phyloP scores from a whole-genome alignment of 202 grass and related monocot genomes.

The Carex sylvatica region DNA sequence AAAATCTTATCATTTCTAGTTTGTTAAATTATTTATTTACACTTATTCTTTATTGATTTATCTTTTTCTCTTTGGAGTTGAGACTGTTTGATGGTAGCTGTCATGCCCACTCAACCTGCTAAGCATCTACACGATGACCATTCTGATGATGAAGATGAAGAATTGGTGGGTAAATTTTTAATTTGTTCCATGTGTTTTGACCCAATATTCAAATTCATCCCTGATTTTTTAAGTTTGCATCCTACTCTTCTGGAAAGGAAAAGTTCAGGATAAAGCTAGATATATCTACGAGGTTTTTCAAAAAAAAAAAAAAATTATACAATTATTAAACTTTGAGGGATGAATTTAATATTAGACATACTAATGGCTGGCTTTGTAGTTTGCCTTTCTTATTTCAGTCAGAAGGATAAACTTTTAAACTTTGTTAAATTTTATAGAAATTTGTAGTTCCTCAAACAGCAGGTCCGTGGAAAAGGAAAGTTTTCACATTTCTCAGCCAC shows the following conservation, averaged over 20 bases:
- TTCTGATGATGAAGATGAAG: constrained; percentile 20
- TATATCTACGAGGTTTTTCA: neutral
- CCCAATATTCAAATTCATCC: neutral
- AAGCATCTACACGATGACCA: constrained; percentile 15
- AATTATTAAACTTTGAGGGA: neutral
- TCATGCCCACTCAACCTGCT: constrained; percentile 22
- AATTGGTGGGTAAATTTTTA: constrained; percentile 28
- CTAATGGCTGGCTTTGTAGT: neutral
- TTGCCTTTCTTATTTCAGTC: neutral
- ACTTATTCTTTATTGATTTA: neutral
- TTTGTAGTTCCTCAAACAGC: constrained; percentile 26
- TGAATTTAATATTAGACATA: neutral
- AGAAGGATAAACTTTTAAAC: neutral
- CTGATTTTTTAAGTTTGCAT: neutral
- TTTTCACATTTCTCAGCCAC: constrained; percentile 18
- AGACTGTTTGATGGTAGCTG: constrained; percentile 30
- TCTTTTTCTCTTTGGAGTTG: neutral
- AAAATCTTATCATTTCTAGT: neutral
- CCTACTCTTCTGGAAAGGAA: neutral
- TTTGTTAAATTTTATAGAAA: constrained; percentile 23
- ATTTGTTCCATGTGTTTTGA: neutral
- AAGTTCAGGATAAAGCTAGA: neutral
- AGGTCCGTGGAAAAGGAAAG: constrained; percentile 22
- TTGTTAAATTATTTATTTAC: neutral
- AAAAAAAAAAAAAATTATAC: neutral